These are phyloP conservation scores for Hamigera avellanea DNA, from an alignment of 495 filamentous ascomycete species.

Conservation along the genomic window DNA sequence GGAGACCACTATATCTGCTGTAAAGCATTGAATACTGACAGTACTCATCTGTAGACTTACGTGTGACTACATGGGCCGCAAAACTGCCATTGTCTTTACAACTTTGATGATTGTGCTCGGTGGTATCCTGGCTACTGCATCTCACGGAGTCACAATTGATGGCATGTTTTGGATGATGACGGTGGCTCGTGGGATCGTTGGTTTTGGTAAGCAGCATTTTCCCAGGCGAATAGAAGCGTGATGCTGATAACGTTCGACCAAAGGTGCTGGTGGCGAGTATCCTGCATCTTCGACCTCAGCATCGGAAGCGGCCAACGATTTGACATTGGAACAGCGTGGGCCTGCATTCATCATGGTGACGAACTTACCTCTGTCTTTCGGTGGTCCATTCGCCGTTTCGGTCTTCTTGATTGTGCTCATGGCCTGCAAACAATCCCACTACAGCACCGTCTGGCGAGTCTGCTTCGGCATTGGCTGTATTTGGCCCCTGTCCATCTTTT, in stretches of 20 bases:
- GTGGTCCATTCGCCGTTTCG: slow-evolving; percentile 35
- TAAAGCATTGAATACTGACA: background rate
- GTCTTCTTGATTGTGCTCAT: slow-evolving; percentile 38
- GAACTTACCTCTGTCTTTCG: slow-evolving; percentile 39
- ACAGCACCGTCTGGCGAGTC: slow-evolving; percentile 38
- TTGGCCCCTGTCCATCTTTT: slow-evolving; percentile 38
- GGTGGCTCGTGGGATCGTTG: slow-evolving; percentile 34
- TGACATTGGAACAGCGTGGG: slow-evolving; percentile 28
- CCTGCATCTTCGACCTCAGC: slow-evolving; percentile 34
- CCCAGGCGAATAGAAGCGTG: no score
- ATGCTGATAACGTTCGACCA: no score
- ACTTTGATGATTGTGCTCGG: slow-evolving; percentile 41
- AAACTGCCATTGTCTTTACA: slow-evolving; percentile 38
- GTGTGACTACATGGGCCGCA: slow-evolving; percentile 42
- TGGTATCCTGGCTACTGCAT: slow-evolving; percentile 37
- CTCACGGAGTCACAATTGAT: slow-evolving; percentile 31
- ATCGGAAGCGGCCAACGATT: slow-evolving; percentile 39
- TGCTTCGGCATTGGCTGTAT: slow-evolving; percentile 41
- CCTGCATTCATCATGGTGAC: slow-evolving; percentile 43
- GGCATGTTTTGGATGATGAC: slow-evolving; percentile 47
- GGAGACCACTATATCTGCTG: background rate
- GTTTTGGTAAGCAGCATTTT: slow-evolving; percentile 33
- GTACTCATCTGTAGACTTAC: slow-evolving; percentile 17
- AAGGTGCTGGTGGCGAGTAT: slow-evolving; percentile 31
- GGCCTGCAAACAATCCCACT: slow-evolving; percentile 24